A percentile compares a stretch with the other conserved stretches of the same genome.
phyloP scores from a whole-genome alignment of 1,139 yeast genomes.

The Meyerozyma smithsonii region DNA sequence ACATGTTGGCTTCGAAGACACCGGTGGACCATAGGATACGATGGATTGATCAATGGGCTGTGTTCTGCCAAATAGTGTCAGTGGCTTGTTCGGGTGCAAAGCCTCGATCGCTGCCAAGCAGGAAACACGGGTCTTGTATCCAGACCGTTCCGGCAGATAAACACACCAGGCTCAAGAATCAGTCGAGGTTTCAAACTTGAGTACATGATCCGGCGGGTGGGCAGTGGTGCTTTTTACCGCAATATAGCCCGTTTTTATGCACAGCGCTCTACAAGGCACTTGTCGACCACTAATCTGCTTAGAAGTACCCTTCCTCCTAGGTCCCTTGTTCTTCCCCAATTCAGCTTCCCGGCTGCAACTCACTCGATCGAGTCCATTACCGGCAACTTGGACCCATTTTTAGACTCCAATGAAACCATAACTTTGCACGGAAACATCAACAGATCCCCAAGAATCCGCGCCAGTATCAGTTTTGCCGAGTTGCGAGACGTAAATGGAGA shows the following conservation, averaged over 20 bases:
- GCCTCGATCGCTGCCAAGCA: no score
- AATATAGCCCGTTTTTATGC: neutral
- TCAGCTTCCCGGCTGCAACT: slow-evolving; percentile 36
- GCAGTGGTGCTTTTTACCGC: neutral
- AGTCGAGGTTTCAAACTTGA: neutral
- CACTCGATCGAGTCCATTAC: slow-evolving; percentile 23
- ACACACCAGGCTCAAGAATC: neutral
- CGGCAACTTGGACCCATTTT: slow-evolving; percentile 11
- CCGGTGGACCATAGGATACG: no score
- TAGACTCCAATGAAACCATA: slow-evolving; percentile 16
- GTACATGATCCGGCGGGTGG: neutral
- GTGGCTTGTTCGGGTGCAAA: neutral
- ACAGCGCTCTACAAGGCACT: neutral
- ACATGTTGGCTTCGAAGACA: neutral
- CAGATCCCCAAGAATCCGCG: slow-evolving; percentile 52
- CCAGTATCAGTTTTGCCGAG: slow-evolving; percentile 58
- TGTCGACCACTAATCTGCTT: neutral
- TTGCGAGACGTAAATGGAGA: slow-evolving; percentile 72
- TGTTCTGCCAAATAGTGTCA: no score
- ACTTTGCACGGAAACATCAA: slow-evolving; percentile 78
- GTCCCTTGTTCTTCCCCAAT: slow-evolving; percentile 24
- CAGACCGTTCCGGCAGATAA: neutral
- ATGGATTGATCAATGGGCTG: no score
- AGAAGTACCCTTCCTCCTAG: neutral
- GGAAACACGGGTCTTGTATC: no score